Conservation (phyloP, 768 basidiomycete genomes). For the Serendipita indica region DNA sequence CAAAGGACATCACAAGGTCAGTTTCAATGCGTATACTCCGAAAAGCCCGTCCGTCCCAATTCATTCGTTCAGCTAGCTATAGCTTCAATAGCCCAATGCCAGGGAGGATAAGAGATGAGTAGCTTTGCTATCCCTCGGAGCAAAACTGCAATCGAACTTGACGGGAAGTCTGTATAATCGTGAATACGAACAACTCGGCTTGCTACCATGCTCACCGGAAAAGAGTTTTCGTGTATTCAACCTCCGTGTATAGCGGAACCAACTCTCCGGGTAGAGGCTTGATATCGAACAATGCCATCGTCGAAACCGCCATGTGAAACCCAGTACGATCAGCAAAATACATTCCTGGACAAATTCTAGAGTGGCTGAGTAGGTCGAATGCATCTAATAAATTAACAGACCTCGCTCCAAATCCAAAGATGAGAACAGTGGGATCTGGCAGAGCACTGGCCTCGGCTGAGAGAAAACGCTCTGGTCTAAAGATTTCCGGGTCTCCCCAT, state of each 20-base stretch:
- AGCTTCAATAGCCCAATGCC: too few relatives aligned
- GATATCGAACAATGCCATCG: not conserved
- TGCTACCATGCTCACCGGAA: not conserved
- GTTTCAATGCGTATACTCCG: too few relatives aligned
- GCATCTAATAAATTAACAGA: not conserved
- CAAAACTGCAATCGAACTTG: too few relatives aligned
- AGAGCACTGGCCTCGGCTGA: not conserved
- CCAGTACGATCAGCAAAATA: not conserved
- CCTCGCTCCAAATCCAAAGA: constrained; percentile 2
- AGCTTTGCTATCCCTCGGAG: too few relatives aligned
- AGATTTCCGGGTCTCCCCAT: constrained; percentile 18
- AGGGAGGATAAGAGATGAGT: too few relatives aligned
- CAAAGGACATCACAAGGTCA: too few relatives aligned
- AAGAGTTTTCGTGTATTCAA: not conserved
- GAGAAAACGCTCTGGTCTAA: constrained; percentile 21
- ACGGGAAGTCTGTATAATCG: too few relatives aligned
- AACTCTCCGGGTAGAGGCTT: not conserved
- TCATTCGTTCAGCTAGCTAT: too few relatives aligned
- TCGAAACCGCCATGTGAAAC: not conserved
- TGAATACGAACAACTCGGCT: too few relatives aligned
- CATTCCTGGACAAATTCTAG: not conserved
- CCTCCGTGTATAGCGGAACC: not conserved
- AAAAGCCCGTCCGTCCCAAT: too few relatives aligned
- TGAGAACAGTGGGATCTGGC: not conserved
- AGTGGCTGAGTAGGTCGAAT: not conserved